phyloP scores from a whole-genome alignment of 257 asterid species.

The Gynochthodes officinalis region DNA sequence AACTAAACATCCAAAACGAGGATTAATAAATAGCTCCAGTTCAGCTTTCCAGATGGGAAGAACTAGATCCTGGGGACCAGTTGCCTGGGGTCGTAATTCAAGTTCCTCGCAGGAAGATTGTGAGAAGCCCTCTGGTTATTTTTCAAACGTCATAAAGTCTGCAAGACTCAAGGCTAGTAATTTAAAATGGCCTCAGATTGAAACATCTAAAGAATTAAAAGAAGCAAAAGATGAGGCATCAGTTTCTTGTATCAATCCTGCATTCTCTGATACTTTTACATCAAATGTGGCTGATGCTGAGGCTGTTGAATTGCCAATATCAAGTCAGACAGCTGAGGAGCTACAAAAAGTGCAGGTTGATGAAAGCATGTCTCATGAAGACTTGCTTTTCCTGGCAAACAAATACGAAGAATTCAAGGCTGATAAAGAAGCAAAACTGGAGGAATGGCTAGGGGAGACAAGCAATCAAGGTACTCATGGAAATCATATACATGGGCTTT shows the following conservation, averaged over 20 bases:
- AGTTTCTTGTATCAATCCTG: conserved; percentile 19
- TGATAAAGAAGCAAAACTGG: conserved; percentile 70
- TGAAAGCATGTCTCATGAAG: conserved; percentile 40
- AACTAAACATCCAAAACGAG: conserved; percentile 58
- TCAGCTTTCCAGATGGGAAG: conserved; percentile 51
- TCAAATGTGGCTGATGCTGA: conserved; percentile 25
- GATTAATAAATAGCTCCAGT: conserved; percentile 44
- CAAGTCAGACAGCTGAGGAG: conserved; percentile 41
- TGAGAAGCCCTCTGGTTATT: conserved; percentile 49
- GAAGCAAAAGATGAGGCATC: conserved; percentile 30
- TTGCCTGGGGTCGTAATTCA: conserved; percentile 55
- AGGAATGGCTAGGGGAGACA: conserved; percentile 70
- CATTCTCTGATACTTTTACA: conserved; percentile 25
- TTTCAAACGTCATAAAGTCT: conserved; percentile 63
- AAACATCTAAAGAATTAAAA: conserved; percentile 24
- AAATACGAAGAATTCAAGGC: conserved; percentile 71
- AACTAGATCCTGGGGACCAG: conserved; percentile 69
- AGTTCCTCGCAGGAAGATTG: conserved; percentile 28
- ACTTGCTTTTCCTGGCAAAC: conserved; percentile 40
- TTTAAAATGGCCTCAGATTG: conserved; percentile 50
- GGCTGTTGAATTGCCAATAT: conserved; percentile 39
- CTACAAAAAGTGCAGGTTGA: conserved; percentile 43
- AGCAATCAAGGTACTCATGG: conserved; percentile 16
- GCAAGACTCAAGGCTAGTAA: conserved; percentile 59
- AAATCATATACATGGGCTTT: conserved; percentile 12